phyloP scores from a whole-genome alignment of 2,329 filamentous ascomycete species.

The Rhytidhysteron rufulum region DNA sequence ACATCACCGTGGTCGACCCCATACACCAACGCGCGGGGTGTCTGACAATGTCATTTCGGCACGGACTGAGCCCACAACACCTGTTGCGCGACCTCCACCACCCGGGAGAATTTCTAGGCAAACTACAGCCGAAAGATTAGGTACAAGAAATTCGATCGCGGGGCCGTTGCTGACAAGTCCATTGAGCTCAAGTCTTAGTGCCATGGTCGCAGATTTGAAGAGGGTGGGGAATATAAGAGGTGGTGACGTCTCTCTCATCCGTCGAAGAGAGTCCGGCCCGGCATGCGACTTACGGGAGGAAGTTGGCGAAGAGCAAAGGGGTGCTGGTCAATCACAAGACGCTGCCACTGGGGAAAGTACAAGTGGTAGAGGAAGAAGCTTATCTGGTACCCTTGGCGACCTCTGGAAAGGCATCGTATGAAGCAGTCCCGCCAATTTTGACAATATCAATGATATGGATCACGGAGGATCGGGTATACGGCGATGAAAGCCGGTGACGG shows the following conservation, averaged over 20 bases:
- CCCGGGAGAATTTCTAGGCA: constrained; percentile 19
- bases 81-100: constrained; percentile 15
- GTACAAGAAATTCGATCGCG: constrained; percentile 47
- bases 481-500: too few species aligned
- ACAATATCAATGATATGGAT: too few species aligned
- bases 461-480: too few species aligned
- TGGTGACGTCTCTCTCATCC: too few species aligned
- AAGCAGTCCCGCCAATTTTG: too few species aligned
- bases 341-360: too few species aligned
- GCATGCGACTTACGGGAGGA: constrained; percentile 2
- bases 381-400: too few species aligned
- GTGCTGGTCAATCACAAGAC: too few species aligned
- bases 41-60: constrained; percentile 16
- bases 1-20: constrained; percentile 6
- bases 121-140: constrained; percentile 32
- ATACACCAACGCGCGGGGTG: constrained; percentile 12
- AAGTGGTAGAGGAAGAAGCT: too few species aligned
- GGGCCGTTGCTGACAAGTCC: constrained; percentile 59
- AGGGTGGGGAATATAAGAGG: constrained; percentile 45
- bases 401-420: too few species aligned
- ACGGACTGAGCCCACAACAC: constrained; percentile 12
- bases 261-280: too few species aligned
- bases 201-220: constrained; percentile 62
- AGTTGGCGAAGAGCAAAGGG: neutral
- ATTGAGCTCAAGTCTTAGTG: constrained; percentile 57